Evolutionary conservation across 768 basidiomycete species (phyloP).

Genomic region (Auricularia cornea): DNA sequence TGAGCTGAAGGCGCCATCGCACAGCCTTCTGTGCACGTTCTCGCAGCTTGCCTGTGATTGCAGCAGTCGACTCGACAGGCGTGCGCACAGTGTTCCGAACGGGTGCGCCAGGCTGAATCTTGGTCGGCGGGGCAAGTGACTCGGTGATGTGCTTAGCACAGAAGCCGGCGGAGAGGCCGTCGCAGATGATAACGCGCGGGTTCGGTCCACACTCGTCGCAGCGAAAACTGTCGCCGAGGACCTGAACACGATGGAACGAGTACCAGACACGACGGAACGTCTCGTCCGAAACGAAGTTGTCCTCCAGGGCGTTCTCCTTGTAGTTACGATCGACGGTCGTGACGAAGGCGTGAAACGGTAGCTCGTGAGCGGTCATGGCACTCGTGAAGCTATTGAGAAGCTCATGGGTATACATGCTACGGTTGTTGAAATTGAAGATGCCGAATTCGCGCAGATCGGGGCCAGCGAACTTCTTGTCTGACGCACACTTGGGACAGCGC

Average conservation of each 20-base stretch:
- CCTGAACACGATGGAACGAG: constrained; percentile 8
- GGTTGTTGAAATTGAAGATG: constrained; percentile 15
- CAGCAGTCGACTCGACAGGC: neutral
- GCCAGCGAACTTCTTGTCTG: neutral
- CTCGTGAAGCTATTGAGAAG: constrained; percentile 13
- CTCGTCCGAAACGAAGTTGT: constrained; percentile 9
- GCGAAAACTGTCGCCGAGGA: constrained; percentile 3
- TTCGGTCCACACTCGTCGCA: constrained; percentile 10
- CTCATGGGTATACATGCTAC: constrained; percentile 12
- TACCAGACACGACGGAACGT: constrained; percentile 13
- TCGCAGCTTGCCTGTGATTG: neutral
- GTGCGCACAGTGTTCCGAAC: neutral
- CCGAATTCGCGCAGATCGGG: constrained; percentile 8
- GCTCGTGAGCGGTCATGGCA: constrained; percentile 9
- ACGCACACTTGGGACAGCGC: neutral
- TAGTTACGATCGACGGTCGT: constrained; percentile 5
- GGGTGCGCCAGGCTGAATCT: neutral
- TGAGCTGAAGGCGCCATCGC: neutral
- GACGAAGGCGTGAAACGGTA: constrained; percentile 12
- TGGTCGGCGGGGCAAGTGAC: neutral
- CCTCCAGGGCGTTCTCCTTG: neutral
- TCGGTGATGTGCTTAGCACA: neutral
- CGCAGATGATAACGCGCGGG: no score
- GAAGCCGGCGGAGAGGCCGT: neutral
- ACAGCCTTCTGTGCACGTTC: neutral